phyloP scores from a whole-genome alignment of 2,329 filamentous ascomycete genomes.

The Sarocladium oryzae region DNA sequence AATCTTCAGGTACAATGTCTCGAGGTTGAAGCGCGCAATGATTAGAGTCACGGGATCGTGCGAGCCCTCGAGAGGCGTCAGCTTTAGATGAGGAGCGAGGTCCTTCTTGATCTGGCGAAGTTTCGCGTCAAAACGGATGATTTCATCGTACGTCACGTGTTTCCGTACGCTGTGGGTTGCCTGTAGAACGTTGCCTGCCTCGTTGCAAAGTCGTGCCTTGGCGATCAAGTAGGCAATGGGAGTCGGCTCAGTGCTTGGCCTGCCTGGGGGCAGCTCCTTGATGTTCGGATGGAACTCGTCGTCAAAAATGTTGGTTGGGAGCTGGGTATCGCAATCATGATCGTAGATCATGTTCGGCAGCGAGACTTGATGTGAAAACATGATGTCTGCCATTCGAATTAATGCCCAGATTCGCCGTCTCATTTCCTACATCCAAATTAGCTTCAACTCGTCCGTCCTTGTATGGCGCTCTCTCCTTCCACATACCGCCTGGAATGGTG shows the following conservation, averaged over 20 bases:
- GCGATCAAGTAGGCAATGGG: constrained; percentile 74
- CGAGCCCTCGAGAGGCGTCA: constrained; percentile 68
- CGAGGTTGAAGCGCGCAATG: constrained; percentile 76
- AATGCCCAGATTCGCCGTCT: constrained; percentile 62
- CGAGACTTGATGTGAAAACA: constrained; percentile 71
- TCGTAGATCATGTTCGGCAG: constrained; percentile 64
- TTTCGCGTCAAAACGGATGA: constrained; percentile 55
- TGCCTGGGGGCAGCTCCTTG: constrained; percentile 59
- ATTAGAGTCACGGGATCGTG: constrained; percentile 78
- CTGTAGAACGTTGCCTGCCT: constrained; percentile 68
- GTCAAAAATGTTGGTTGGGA: constrained; percentile 74
- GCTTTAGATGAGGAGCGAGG: constrained; percentile 72
- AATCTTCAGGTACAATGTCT: constrained; percentile 82
- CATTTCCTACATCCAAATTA: constrained; percentile 51
- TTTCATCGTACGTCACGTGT: constrained; percentile 55
- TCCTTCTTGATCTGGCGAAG: constrained; percentile 56
- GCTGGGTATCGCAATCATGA: constrained; percentile 66
- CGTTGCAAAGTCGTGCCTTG: constrained; percentile 60
- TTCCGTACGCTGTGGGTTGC: constrained; percentile 50
- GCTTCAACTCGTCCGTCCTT: neutral
- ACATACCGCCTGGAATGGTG: constrained; percentile 63
- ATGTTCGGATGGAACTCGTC: constrained; percentile 69
- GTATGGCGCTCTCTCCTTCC: neutral
- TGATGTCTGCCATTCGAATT: constrained; percentile 64
- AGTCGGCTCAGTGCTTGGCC: constrained; percentile 64